These are phyloP conservation scores for Linum lewisii DNA, from an alignment of 345 rosid species.

Conservation along the genomic window DNA sequence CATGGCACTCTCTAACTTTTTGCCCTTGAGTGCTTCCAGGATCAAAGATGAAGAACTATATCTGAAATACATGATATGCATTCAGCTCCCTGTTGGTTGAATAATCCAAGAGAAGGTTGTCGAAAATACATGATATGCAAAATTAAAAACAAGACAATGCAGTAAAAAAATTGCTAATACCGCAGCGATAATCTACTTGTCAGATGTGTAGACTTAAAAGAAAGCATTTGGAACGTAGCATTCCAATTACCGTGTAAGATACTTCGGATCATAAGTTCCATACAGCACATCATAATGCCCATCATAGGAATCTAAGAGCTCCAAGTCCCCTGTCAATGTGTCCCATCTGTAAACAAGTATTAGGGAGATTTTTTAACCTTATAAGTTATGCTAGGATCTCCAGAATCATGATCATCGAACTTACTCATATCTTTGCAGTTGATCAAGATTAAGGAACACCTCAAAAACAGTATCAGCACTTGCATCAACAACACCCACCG, in stretches of 20 bases:
- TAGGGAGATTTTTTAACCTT: constrained; percentile 17
- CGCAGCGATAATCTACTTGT: neutral
- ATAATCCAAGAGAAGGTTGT: neutral
- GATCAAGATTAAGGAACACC: constrained; percentile 59
- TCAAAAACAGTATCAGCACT: constrained; percentile 81
- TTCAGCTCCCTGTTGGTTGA: neutral
- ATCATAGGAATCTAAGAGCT: constrained; percentile 72
- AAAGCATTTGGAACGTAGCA: neutral
- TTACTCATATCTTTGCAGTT: constrained; percentile 82
- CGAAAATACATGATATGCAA: neutral
- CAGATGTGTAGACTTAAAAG: neutral
- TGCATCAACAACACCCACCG: constrained; percentile 84
- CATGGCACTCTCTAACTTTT: neutral
- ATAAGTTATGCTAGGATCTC: constrained; percentile 8
- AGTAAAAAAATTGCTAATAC: neutral
- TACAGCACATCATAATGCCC: constrained; percentile 87
- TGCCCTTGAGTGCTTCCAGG: no score
- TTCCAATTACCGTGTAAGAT: constrained; percentile 58
- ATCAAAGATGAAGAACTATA: no score
- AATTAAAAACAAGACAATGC: neutral
- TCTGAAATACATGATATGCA: neutral
- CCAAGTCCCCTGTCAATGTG: constrained; percentile 77
- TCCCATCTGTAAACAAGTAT: constrained; percentile 79
- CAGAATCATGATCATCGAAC: constrained; percentile 20
- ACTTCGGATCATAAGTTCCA: constrained; percentile 74